Evolutionary conservation across 495 filamentous ascomycete species (phyloP).

Genomic region (Penicillium canariense): DNA sequence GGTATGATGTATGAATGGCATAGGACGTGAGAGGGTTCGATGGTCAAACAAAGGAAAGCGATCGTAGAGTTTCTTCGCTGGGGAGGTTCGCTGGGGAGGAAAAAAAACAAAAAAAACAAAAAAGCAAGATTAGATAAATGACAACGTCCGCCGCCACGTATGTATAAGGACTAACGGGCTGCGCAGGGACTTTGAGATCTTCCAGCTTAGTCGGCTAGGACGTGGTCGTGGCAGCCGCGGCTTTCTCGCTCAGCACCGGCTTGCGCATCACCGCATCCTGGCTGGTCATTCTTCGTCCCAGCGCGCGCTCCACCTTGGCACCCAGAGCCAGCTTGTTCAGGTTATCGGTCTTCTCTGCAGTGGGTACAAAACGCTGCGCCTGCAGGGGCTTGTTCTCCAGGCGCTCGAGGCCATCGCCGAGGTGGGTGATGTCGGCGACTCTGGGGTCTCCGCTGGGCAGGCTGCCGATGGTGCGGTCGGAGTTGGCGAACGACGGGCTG

Average conservation of each 20-base stretch:
- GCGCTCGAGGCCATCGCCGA: constrained; percentile 79
- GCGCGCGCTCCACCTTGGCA: constrained; percentile 90
- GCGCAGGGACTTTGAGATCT: not conserved
- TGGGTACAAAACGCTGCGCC: constrained; percentile 81
- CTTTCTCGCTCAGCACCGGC: constrained; percentile 51
- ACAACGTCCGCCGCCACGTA: not conserved
- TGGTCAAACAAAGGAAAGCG: constrained; percentile 4
- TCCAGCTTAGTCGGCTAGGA: constrained; percentile 7
- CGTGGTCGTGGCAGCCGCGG: constrained; percentile 30
- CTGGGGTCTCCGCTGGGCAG: constrained; percentile 56
- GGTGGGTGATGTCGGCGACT: constrained; percentile 71
- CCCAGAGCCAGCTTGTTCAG: constrained; percentile 87
- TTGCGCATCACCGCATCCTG: constrained; percentile 88
- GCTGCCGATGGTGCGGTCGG: constrained; percentile 58
- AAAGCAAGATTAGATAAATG: not conserved
- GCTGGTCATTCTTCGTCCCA: constrained; percentile 81
- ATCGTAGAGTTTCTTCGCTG: constrained; percentile 10
- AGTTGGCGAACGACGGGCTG: constrained; percentile 67
- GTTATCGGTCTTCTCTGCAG: constrained; percentile 77
- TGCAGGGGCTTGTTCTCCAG: constrained; percentile 86
- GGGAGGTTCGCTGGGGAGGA: not conserved
- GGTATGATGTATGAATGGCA: constrained; percentile 20
- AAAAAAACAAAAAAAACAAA: not conserved
- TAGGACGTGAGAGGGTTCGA: constrained; percentile 11
- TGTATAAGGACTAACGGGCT: not conserved